A percentile compares a stretch with the other conserved stretches of the same genome.
These are phyloP conservation scores for Chenopodium formosanum DNA, from an alignment of 148 eudicot species.

Conservation along the genomic window DNA sequence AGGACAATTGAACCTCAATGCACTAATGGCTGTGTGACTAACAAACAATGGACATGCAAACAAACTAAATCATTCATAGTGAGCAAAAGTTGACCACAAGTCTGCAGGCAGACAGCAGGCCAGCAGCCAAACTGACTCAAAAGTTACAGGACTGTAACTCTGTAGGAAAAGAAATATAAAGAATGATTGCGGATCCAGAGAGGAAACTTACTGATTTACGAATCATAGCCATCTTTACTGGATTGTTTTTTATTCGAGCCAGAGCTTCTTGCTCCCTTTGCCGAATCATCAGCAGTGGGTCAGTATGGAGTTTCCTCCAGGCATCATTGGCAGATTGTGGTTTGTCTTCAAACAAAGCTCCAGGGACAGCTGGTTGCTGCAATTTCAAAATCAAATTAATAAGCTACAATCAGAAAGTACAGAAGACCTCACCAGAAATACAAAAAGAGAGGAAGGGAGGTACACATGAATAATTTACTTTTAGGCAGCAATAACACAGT, in stretches of 20 bases:
- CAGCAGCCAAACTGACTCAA: neutral
- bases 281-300: constrained; percentile 90
- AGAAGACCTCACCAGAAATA: neutral
- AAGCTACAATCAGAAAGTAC: constrained; percentile 11
- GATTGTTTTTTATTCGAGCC: constrained; percentile 88
- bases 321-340: constrained; percentile 96
- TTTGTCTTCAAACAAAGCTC: constrained; percentile 95
- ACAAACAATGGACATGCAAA: neutral
- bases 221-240: constrained; percentile 93
- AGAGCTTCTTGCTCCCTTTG: constrained; percentile 95
- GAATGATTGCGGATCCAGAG: neutral
- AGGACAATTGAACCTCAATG: neutral
- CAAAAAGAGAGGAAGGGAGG: neutral
- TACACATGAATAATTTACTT: neutral
- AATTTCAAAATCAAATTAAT: constrained; percentile 9
- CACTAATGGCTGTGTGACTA: neutral
- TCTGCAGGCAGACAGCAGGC: neutral
- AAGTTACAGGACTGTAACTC: neutral
- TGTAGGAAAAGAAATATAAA: neutral
- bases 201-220: constrained; percentile 72
- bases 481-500: neutral
- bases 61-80: neutral
- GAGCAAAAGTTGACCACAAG: neutral
- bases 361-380: constrained; percentile 57
- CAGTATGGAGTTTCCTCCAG: constrained; percentile 97